Evolutionary conservation across 306 rosid species (phyloP).

Genomic region (Rubus idaeus): DNA sequence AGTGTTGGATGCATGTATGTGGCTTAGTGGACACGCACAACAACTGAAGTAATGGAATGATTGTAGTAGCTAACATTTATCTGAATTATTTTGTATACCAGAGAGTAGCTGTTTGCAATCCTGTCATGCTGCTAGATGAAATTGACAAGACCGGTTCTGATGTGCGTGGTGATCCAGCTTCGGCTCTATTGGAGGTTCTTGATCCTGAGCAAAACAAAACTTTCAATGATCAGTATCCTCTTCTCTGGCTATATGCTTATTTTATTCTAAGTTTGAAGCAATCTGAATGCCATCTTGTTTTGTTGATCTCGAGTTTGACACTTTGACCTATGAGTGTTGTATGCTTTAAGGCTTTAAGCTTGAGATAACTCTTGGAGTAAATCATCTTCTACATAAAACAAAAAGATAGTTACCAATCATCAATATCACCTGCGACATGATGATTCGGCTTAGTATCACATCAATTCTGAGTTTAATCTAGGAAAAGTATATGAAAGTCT

Average conservation of each 20-base stretch:
- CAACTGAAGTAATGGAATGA: background rate
- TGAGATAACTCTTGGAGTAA: background rate
- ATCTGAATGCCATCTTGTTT: background rate
- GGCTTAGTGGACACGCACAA: background rate
- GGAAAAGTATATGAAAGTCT: background rate
- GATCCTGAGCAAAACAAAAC: conserved; percentile 93
- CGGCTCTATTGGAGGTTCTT: conserved; percentile 94
- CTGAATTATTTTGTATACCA: background rate
- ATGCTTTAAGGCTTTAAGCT: background rate
- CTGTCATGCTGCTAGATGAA: conserved; percentile 94
- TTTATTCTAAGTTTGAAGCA: background rate
- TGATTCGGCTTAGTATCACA: background rate
- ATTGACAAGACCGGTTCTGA: conserved; percentile 96
- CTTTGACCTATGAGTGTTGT: background rate
- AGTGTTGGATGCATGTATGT: background rate
- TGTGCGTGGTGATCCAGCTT: conserved; percentile 98
- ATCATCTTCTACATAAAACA: background rate
- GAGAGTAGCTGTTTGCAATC: conserved; percentile 76
- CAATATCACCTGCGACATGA: background rate
- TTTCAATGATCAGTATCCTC: conserved; percentile 98
- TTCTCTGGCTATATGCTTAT: conserved; percentile 5
- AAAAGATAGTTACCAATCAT: background rate
- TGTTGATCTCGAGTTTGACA: background rate
- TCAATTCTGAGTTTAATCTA: background rate
- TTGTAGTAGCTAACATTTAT: conserved; percentile 1